Base-by-base conservation (phyloP, 2,329 filamentous ascomycete genomes). In the Aspergillus tamarii region DNA sequence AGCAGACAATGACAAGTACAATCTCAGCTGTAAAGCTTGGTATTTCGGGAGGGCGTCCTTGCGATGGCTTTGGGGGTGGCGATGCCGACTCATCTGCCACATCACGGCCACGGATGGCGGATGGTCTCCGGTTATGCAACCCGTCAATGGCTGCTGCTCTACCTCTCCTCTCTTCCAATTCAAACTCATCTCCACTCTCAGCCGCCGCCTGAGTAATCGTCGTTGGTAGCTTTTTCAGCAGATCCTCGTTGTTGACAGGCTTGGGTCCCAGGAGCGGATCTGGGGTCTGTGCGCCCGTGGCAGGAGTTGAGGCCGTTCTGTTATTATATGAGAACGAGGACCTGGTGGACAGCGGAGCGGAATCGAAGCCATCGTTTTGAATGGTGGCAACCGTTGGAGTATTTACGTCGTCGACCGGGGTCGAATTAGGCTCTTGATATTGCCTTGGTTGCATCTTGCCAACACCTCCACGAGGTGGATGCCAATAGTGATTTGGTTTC, bases 1-100 rank as follows among this genome's bases (percentile, higher is more conserved):
- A 80, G 67, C 80, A 82, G 45, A 81, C 77, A 12, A 76, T 71
- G 7, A 83, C 72, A 53, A 82, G 75, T 26, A 81, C 65, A 32
- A 81, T 66, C 58, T 82, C 80, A 0, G 78, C 73, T 1, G 76
- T 72, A 3, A 82, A 73, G 59, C 73, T 82, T 26, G 72, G 67
- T 8, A 82, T 67, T 64, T 82, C 80, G 0, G 77, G 74, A 1
- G 81, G 80, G 2, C 75, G 63, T 16, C 77, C 77, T 64, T 80
- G 78, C 1, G 67, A 64, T 19, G 34, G 26, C n/a, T 50, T 63
- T 19, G 68, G 71, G 11, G 68, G 67, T 59, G 66, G 67, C 10
- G 70, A 64, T 60, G 68, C 72, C 14, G 68, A 64, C 54, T 69
- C 67, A 34, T 68, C 64, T 53, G 62, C 59, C 10, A 45, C 6